Base-by-base conservation (phyloP, 495 filamentous ascomycete genomes). In the Aspergillus saccharolyticus region DNA sequence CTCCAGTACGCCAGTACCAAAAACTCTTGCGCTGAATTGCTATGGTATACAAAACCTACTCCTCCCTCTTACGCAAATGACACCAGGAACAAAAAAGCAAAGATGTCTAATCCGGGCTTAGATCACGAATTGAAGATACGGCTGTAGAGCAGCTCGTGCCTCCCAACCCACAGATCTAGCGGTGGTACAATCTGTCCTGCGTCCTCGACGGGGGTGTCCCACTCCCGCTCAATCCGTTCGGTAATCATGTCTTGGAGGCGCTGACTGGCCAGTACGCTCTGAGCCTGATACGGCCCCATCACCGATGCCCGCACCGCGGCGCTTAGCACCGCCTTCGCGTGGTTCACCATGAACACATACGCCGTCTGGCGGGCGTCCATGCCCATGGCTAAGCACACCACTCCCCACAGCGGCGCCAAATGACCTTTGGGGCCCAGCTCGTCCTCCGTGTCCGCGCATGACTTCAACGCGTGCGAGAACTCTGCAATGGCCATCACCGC, bases 141-240 rank as follows among this genome's bases (percentile, higher is more conserved):
- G 60, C 89, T 95, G 74, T 98, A 98, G 42, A 98, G 72, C 68
- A 96, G 70, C 78, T 98, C 94, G 74, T 98, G 94, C 68, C 94
- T 83, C 12, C 95, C 94, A 56, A 95, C 78, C 90, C 93, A 98
- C 45, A 98, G 66, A 80, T 98, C 94, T 78, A 97, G 81, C 17
- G 86, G 83, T 8, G 92, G 91, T 42, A 93, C 88, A 22, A 78
- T 81, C 76, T 97, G 91, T n/a, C 88, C 93, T 1, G 91, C 93
- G 66, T 89, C 80, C 59, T 91, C 89, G 4, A 89, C 78, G n/a
- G 66, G 55, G 2, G 71, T 77, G 19, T 77, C 53, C 78, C 78
- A 81, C 54, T 89, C 86, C 55, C 79, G 67, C 55, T 79, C 74
- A 50, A 96, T 75, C 45, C 81, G 77, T n/a, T 70, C 74, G 60